Conservation (phyloP, 2,329 filamentous ascomycete genomes). For the Exophiala aquamarina region DNA sequence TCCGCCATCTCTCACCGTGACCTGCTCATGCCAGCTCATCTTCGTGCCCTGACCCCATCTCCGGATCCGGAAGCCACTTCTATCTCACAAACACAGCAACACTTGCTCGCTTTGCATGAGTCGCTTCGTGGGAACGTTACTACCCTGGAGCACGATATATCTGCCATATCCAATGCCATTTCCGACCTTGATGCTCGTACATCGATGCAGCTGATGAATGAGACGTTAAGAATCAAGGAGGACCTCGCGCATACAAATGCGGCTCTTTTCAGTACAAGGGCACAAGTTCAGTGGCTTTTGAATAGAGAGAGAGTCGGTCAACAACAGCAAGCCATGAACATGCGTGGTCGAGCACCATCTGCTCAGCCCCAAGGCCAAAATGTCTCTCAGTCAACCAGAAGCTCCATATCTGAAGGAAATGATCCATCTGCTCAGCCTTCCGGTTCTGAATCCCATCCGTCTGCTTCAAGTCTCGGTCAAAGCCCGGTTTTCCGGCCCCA, state of each 20-base stretch:
- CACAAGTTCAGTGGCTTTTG: constrained; percentile 65
- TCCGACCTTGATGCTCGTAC: constrained; percentile 61
- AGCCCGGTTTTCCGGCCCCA: constrained; percentile 23
- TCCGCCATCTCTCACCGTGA: constrained; percentile 18
- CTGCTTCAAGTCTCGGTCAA: constrained; percentile 7
- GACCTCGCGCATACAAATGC: constrained; percentile 63
- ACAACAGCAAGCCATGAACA: constrained; percentile 22
- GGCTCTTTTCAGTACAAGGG: constrained; percentile 57
- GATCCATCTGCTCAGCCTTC: constrained; percentile 11
- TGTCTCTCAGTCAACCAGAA: constrained; percentile 9
- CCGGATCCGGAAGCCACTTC: constrained; percentile 37
- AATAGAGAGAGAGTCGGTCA: constrained; percentile 48
- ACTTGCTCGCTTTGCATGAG: constrained; percentile 62
- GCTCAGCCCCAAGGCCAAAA: constrained; percentile 15
- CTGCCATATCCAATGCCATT: constrained; percentile 40
- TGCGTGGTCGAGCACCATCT: constrained; percentile 21
- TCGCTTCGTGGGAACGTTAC: constrained; percentile 58
- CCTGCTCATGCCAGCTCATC: constrained; percentile 24
- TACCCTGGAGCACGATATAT: constrained; percentile 20
- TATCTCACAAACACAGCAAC: constrained; percentile 45
- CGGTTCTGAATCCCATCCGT: constrained; percentile 14
- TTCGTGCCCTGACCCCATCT: constrained; percentile 25
- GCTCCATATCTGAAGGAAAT: constrained; percentile 18
- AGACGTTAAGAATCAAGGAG: constrained; percentile 61
- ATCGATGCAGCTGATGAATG: constrained; percentile 64